phyloP scores from a whole-genome alignment of 2,329 filamentous ascomycete genomes.

The Hypoxylon sp. region DNA sequence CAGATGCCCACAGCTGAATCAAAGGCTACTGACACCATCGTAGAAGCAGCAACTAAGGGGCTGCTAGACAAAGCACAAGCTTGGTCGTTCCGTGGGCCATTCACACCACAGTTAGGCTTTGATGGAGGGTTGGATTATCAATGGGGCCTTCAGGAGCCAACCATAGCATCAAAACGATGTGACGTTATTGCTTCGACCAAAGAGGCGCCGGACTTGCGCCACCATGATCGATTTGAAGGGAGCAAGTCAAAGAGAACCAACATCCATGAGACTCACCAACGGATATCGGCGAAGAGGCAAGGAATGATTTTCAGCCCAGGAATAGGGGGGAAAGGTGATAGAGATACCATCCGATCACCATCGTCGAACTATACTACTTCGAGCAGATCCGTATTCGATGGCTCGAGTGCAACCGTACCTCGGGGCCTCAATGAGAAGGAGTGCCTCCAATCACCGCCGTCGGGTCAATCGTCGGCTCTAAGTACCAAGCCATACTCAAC shows the following conservation, averaged over 20 bases:
- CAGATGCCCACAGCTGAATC: conserved; percentile 61
- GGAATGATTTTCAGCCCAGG: conserved; percentile 43
- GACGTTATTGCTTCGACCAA: conserved; percentile 39
- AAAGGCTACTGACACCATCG: conserved; percentile 57
- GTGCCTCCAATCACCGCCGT: background rate
- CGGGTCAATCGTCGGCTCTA: background rate
- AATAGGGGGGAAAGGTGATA: background rate
- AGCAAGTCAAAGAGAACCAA: background rate
- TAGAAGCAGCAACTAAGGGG: conserved; percentile 51
- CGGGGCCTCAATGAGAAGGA: conserved; percentile 5
- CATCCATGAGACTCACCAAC: conserved; percentile 10
- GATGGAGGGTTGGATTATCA: conserved; percentile 62
- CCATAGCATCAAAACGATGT: conserved; percentile 43
- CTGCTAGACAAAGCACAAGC: conserved; percentile 47
- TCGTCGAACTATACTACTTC: conserved; percentile 31
- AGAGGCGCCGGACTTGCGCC: conserved; percentile 8
- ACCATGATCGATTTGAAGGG: conserved; percentile 2
- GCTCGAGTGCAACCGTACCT: conserved; percentile 5
- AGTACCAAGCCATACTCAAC: background rate
- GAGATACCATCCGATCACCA: background rate
- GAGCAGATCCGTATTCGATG: background rate
- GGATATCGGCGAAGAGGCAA: conserved; percentile 41
- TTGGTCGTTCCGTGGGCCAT: conserved; percentile 60
- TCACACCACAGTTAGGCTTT: conserved; percentile 63
- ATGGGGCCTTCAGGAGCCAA: conserved; percentile 51